These are phyloP conservation scores for Podila verticillata DNA, from an alignment of 192 early-diverging fungal genomes.

Conservation along the genomic window DNA sequence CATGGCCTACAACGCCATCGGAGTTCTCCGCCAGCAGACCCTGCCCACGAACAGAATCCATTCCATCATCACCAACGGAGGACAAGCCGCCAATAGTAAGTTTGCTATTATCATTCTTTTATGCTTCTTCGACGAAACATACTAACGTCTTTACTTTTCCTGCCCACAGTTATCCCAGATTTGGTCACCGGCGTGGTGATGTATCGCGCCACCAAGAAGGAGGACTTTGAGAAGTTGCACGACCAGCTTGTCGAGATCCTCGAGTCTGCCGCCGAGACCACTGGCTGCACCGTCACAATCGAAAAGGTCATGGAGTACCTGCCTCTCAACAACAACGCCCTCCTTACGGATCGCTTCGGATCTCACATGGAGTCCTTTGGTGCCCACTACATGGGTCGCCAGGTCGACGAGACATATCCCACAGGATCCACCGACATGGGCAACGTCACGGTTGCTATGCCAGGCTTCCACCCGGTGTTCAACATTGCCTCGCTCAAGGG, in stretches of 20 bases:
- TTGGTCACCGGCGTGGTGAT: constrained; percentile 64
- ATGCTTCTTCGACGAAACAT: too few relatives aligned
- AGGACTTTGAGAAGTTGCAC: constrained; percentile 62
- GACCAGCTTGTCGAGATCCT: constrained; percentile 67
- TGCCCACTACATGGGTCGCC: constrained; percentile 31
- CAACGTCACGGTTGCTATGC: constrained; percentile 71
- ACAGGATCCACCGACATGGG: constrained; percentile 78
- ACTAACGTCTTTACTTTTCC: constrained; percentile 14
- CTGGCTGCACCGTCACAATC: constrained; percentile 70
- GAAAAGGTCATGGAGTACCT: constrained; percentile 45
- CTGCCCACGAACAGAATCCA: constrained; percentile 76
- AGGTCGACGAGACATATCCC: constrained; percentile 39
- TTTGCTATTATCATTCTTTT: constrained; percentile 1
- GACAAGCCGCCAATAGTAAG: constrained; percentile 60
- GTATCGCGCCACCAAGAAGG: constrained; percentile 67
- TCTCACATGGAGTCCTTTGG: constrained; percentile 59
- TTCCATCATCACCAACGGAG: constrained; percentile 84
- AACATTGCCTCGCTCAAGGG: constrained; percentile 66
- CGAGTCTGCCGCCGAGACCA: constrained; percentile 72
- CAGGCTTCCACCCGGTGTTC: constrained; percentile 67
- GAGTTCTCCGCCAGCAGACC: constrained; percentile 79
- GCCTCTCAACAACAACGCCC: constrained; percentile 65
- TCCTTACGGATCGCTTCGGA: constrained; percentile 59
- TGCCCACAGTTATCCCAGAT: constrained; percentile 69
- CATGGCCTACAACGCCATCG: constrained; percentile 72